Base-by-base conservation (phyloP, 2,329 filamentous ascomycete species). In the Talaromyces sp. region DNA sequence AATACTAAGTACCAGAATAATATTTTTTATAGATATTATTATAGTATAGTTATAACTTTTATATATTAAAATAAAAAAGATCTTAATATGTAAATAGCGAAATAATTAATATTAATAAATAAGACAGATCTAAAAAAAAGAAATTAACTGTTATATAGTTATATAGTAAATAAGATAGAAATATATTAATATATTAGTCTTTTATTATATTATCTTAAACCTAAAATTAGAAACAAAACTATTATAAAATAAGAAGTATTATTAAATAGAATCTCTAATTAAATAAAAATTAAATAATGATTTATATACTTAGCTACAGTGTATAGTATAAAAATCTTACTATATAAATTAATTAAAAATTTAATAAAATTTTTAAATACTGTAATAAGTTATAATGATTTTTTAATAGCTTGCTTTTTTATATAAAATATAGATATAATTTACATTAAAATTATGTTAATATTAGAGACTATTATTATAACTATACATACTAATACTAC, bases 331-430 rank as follows among this genome's bases (percentile, higher is more conserved):
- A n/a, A n/a, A n/a, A n/a, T n/a, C n/a, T n/a, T n/a, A n/a, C n/a
- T n/a, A n/a, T n/a, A n/a, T n/a, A n/a, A n/a, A n/a, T n/a, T n/a
- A n/a, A n/a, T n/a, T n/a, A n/a, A n/a, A n/a, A n/a, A n/a, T n/a
- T n/a, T n/a, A n/a, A n/a, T n/a, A n/a, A n/a, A 43, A 43, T 3
- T 12, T 43, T 43, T 12, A 43, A 19, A 11, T n/a, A n/a, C n/a
- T n/a, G n/a, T 43, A 19, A 43, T 19, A 43, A 43, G n/a, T n/a
- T n/a, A n/a, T n/a, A n/a, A n/a, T n/a, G n/a, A n/a, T n/a, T n/a
- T n/a, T n/a, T n/a, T n/a, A 6, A 43, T 12, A 14, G 38, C 38
- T 12, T 43, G 64, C 61, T 54, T 52, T 58, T n/a, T 8, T 43
- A 43, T 5, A 43, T 5, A 19, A 43, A 3, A 19, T 5, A 12